These are phyloP conservation scores for Ophiostoma sp. DNA, from an alignment of 2,329 filamentous ascomycete species.

Conservation along the genomic window DNA sequence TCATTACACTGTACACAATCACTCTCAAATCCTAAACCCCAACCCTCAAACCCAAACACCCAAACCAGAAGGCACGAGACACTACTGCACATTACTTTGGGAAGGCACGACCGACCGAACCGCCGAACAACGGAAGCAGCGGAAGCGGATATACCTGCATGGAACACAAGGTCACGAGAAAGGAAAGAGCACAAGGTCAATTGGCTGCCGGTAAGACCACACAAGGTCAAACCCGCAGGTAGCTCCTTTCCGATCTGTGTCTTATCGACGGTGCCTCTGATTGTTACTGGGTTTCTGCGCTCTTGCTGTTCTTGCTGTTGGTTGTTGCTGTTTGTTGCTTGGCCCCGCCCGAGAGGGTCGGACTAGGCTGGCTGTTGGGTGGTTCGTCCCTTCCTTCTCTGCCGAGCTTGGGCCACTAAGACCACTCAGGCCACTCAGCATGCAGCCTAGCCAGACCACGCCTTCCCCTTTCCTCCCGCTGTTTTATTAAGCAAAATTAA, in stretches of 20 bases:
- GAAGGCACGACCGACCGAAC: slow-evolving; percentile 11
- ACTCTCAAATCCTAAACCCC: background rate
- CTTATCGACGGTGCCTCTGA: slow-evolving; percentile 9
- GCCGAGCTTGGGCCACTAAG: slow-evolving; percentile 20
- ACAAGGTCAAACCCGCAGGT: slow-evolving; percentile 11
- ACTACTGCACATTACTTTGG: background rate
- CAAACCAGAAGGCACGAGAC: background rate
- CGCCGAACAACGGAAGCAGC: background rate
- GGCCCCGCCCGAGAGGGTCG: background rate
- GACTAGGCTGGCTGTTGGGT: slow-evolving; percentile 13
- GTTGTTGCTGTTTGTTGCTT: background rate
- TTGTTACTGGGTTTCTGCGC: slow-evolving; percentile 4
- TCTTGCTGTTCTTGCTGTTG: background rate
- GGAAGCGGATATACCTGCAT: background rate
- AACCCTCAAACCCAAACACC: background rate
- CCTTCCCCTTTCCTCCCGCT: slow-evolving; percentile 22
- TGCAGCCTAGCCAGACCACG: slow-evolving; percentile 9
- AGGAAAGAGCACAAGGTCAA: slow-evolving; percentile 1
- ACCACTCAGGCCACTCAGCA: background rate
- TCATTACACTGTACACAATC: background rate
- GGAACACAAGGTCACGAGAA: background rate
- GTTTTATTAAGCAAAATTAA: slow-evolving; percentile 19
- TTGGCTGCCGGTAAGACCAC: slow-evolving; percentile 10
- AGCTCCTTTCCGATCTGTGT: slow-evolving; percentile 13
- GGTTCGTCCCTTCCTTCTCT: slow-evolving; percentile 18